These are phyloP conservation scores for Penicillium aurantiogriseum DNA, from an alignment of 2,329 filamentous ascomycete species.

Conservation along the genomic window DNA sequence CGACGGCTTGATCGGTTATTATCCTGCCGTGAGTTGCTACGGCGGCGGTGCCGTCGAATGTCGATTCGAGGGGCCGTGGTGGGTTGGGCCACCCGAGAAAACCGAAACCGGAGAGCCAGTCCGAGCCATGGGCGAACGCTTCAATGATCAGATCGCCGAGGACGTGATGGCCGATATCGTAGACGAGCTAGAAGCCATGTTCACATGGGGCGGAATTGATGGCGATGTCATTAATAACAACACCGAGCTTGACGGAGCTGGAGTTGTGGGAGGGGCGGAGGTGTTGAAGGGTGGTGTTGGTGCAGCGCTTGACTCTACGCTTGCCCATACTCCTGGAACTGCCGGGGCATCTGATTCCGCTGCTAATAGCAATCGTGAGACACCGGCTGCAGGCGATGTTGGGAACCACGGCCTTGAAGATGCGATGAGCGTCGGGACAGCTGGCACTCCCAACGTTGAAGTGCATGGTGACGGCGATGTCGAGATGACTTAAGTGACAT, in stretches of 20 bases:
- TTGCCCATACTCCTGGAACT: conserved; percentile 17
- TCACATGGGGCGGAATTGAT: conserved; percentile 61
- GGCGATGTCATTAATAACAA: conserved; percentile 33
- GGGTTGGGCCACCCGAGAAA: conserved; percentile 70
- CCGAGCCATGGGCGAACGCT: conserved; percentile 71
- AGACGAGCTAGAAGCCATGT: conserved; percentile 75
- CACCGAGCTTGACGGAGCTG: conserved; percentile 25
- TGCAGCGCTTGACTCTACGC: conserved; percentile 30
- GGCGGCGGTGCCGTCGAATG: conserved; percentile 86
- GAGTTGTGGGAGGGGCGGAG: conserved; percentile 33
- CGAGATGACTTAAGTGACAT: conserved; percentile 27
- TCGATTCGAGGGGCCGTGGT: conserved; percentile 93
- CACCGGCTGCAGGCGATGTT: conserved; percentile 17
- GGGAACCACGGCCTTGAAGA: conserved; percentile 24
- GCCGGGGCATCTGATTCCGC: conserved; percentile 20
- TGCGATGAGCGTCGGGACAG: conserved; percentile 23
- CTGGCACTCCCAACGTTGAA: conserved; percentile 23
- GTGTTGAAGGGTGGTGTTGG: conserved; percentile 34
- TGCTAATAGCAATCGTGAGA: conserved; percentile 23
- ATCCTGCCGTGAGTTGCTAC: conserved; percentile 89
- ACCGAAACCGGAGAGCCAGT: conserved; percentile 45
- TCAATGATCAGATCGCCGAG: conserved; percentile 89
- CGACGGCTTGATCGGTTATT: conserved; percentile 93
- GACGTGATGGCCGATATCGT: conserved; percentile 90
- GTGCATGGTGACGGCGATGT: conserved; percentile 28